A percentile compares a stretch with the other conserved stretches of the same genome.
These are phyloP conservation scores for Neoboletus subvelutipes DNA, from an alignment of 768 basidiomycete species.

Conservation along the genomic window DNA sequence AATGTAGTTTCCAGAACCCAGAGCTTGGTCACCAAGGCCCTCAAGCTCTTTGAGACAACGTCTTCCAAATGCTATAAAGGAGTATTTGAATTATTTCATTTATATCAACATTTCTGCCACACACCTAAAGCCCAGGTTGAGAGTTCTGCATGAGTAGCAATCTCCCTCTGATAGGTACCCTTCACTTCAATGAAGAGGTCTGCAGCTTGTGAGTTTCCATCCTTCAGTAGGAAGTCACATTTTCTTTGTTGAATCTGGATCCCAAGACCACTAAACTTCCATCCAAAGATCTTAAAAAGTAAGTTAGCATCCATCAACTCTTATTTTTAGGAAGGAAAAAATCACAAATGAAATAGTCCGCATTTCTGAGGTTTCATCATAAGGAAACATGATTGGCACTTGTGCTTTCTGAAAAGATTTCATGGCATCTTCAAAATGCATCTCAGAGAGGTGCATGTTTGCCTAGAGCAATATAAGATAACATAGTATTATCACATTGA, in stretches of 20 bases:
- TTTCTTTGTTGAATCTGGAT: constrained; percentile 17
- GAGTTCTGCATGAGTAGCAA: constrained; percentile 13
- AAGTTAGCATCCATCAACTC: not conserved
- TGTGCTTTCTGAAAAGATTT: constrained; percentile 6
- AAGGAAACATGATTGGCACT: constrained; percentile 14
- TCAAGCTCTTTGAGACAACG: constrained; percentile 12
- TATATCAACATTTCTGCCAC: not conserved
- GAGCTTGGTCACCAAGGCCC: constrained; percentile 7
- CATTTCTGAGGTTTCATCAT: constrained; percentile 15
- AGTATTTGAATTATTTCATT: not conserved
- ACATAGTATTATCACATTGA: not conserved
- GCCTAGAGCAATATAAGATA: not conserved
- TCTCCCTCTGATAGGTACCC: constrained; percentile 10
- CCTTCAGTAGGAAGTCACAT: constrained; percentile 6
- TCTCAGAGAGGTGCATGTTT: constrained; percentile 12
- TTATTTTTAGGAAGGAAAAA: not conserved
- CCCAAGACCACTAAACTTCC: constrained; percentile 20
- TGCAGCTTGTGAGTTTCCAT: constrained; percentile 2
- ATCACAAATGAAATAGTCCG: constrained; percentile 14
- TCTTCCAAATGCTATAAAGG: constrained; percentile 3
- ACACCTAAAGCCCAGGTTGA: constrained; percentile 14
- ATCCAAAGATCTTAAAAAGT: constrained; percentile 15
- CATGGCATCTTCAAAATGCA: constrained; percentile 7
- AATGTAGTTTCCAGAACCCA: not conserved
- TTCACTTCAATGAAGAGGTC: constrained; percentile 9